Evolutionary conservation across 768 basidiomycete genomes (phyloP).

Genomic region (Gautieria morchelliformis): DNA sequence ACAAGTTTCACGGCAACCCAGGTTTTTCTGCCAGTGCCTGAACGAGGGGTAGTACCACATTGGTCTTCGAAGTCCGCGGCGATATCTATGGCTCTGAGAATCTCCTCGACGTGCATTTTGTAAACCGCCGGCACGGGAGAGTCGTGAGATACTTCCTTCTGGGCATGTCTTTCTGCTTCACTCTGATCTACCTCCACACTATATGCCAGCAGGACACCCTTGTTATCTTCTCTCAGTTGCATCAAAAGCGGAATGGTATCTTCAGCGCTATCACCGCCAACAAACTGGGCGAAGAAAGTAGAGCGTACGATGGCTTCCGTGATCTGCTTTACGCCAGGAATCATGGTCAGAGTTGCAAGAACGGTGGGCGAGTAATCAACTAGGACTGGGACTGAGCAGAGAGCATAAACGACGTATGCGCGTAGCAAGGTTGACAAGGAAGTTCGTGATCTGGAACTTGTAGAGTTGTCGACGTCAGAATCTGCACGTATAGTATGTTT

Average conservation of each 20-base stretch:
- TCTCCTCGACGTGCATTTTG: slow-evolving; percentile 65
- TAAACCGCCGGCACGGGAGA: slow-evolving; percentile 27
- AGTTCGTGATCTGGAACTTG: background rate
- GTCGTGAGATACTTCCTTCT: background rate
- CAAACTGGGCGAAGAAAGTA: slow-evolving; percentile 87
- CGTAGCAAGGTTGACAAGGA: slow-evolving; percentile 42
- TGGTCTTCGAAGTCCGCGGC: slow-evolving; percentile 73
- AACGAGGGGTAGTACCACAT: slow-evolving; percentile 15
- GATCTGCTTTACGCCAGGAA: slow-evolving; percentile 48
- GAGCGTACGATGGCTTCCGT: slow-evolving; percentile 60
- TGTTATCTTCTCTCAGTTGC: slow-evolving; percentile 53
- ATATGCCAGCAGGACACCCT: slow-evolving; percentile 73
- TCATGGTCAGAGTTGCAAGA: slow-evolving; percentile 46
- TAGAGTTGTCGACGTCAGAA: background rate
- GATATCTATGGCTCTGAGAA: slow-evolving; percentile 64
- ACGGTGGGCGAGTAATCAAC: slow-evolving; percentile 69
- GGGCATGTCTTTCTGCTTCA: slow-evolving; percentile 26
- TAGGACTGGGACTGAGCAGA: slow-evolving; percentile 66
- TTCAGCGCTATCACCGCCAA: slow-evolving; percentile 76
- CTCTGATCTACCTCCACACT: slow-evolving; percentile 74
- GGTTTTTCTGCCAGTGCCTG: slow-evolving; percentile 39
- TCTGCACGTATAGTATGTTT: slow-evolving; percentile 16
- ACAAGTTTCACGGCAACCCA: slow-evolving; percentile 86
- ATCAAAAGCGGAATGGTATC: slow-evolving; percentile 57
- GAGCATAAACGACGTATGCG: slow-evolving; percentile 72